Conservation (phyloP, 805 yeast genomes). For the Candida alai region DNA sequence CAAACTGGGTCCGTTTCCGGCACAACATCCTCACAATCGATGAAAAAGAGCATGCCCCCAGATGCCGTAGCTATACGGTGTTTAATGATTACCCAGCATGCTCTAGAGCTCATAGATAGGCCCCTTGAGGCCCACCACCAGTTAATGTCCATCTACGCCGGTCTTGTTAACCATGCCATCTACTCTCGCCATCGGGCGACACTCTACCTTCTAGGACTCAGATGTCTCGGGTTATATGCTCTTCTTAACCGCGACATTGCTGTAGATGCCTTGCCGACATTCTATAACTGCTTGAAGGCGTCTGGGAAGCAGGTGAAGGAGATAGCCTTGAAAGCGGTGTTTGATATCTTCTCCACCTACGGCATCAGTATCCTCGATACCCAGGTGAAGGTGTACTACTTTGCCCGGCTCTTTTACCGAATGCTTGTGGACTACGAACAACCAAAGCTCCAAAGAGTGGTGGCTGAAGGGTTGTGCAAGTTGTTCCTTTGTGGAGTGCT, state of each 20-base stretch:
- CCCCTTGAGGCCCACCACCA: conserved; percentile 64
- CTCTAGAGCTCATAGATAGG: conserved; percentile 63
- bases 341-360: conserved; percentile 75
- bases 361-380: conserved; percentile 44
- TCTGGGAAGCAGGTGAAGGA: conserved; percentile 60
- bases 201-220: conserved; percentile 62
- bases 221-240: conserved; percentile 77
- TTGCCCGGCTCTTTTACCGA: conserved; percentile 68
- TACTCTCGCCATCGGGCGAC: conserved; percentile 43
- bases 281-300: conserved; percentile 64
- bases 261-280: conserved; percentile 59
- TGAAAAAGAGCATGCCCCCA: conserved; percentile 33
- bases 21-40: conserved; percentile 6
- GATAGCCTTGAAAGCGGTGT: conserved; percentile 63
- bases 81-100: conserved; percentile 61
- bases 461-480: conserved; percentile 86
- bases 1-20: conserved; percentile 19
- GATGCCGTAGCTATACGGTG: conserved; percentile 56
- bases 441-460: conserved; percentile 69
- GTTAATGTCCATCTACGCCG: conserved; percentile 64
- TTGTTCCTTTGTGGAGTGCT: conserved; percentile 73
- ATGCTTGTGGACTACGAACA: conserved; percentile 53
- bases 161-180: conserved; percentile 77
- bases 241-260: conserved; percentile 64
- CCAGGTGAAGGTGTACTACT: conserved; percentile 8